These are phyloP conservation scores for Dothiorella sarmentorum DNA, from an alignment of 2,329 filamentous ascomycete genomes.

Conservation along the genomic window DNA sequence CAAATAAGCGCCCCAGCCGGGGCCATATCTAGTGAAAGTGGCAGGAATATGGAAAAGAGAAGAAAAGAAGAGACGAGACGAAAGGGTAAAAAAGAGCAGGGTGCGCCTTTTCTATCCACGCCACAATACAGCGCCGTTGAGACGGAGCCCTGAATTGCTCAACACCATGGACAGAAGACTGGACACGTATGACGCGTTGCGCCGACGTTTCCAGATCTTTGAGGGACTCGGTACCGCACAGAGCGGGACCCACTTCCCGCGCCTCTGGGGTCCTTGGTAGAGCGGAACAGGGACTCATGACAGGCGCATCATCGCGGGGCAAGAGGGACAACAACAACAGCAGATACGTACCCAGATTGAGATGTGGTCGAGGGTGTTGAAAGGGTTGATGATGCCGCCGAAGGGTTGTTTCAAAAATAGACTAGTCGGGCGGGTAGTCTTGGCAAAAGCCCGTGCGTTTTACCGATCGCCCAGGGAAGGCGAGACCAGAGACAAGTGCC, in stretches of 20 bases:
- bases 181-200: too few species aligned
- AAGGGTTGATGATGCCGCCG: neutral
- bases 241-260: neutral
- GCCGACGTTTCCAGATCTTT: neutral
- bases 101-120: neutral
- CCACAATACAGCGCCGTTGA: neutral
- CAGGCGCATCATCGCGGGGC: neutral
- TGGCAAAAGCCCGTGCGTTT: slow-evolving; percentile 8
- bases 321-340: neutral
- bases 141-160: neutral
- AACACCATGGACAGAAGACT: too few species aligned
- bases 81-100: neutral
- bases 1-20: too few species aligned
- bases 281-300: neutral
- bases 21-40: neutral
- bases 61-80: neutral
- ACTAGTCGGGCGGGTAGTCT: neutral
- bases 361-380: neutral
- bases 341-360: slow-evolving; percentile 7
- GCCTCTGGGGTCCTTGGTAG: neutral
- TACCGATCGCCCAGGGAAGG: slow-evolving; percentile 14
- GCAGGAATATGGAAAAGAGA: neutral
- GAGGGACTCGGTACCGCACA: neutral
- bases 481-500: slow-evolving; percentile 14
- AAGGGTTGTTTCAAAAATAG: slow-evolving; percentile 15